Percentiles rank a stretch among this genome's conserved stretches.
phyloP scores from a whole-genome alignment of 2,329 filamentous ascomycete species.

The Atkinsonella texensis region DNA sequence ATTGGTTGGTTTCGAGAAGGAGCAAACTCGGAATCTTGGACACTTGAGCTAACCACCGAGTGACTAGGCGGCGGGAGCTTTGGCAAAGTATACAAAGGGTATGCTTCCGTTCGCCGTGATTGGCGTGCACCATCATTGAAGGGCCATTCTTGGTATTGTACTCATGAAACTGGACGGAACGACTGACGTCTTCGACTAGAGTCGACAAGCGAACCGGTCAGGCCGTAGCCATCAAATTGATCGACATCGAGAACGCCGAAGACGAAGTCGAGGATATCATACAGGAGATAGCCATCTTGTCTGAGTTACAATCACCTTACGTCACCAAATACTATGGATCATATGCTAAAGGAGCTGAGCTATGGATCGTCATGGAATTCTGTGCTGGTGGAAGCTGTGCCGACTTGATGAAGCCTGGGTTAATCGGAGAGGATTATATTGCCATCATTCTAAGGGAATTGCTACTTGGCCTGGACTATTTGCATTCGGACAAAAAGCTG shows the following conservation, averaged over 20 bases:
- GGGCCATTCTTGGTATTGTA: too few species aligned
- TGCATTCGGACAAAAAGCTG: constrained; percentile 91
- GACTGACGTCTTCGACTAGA: constrained; percentile 28
- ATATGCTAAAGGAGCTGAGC: constrained; percentile 85
- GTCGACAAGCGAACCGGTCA: constrained; percentile 90
- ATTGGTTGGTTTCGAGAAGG: constrained; percentile 47
- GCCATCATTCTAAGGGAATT: constrained; percentile 89
- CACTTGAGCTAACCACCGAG: constrained; percentile 14
- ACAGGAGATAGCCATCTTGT: constrained; percentile 94
- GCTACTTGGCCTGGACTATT: constrained; percentile 78
- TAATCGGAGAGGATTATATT: constrained; percentile 90
- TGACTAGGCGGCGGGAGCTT: constrained; percentile 81
- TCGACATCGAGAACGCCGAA: constrained; percentile 97
- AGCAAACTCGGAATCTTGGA: not conserved
- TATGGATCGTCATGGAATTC: constrained; percentile 99
- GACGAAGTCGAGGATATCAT: constrained; percentile 99
- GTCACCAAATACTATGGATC: constrained; percentile 98
- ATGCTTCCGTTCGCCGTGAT: constrained; percentile 11
- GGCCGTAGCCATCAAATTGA: constrained; percentile 94
- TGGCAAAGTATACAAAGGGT: constrained; percentile 98
- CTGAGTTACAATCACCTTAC: constrained; percentile 88
- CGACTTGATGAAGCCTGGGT: constrained; percentile 87
- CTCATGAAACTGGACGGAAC: too few species aligned
- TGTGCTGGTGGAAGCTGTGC: constrained; percentile 94
- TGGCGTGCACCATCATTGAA: too few species aligned